A percentile compares a stretch with the other conserved stretches of the same genome.
Evolutionary conservation across 2,329 filamentous ascomycete genomes (phyloP).

Genomic region (Verticillium nubilum): DNA sequence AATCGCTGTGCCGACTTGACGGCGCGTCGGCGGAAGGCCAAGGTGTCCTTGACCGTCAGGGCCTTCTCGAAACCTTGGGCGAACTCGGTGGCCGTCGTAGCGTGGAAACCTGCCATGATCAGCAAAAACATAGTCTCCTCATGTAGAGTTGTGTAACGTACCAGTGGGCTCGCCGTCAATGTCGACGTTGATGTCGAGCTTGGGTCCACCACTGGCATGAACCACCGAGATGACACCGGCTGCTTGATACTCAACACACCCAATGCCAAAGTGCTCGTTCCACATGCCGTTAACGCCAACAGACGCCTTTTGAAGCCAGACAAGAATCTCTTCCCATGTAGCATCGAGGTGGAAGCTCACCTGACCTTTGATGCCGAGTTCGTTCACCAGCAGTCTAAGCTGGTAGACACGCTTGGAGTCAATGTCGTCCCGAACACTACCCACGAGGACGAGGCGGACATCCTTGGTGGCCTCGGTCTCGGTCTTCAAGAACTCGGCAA

Average conservation of each 20-base stretch:
- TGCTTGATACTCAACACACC: conserved; percentile 96
- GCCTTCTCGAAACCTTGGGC: conserved; percentile 76
- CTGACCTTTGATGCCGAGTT: conserved; percentile 75
- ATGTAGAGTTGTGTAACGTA: conserved; percentile 29
- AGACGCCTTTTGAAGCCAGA: conserved; percentile 69
- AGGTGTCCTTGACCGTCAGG: conserved; percentile 63
- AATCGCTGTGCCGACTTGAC: conserved; percentile 77
- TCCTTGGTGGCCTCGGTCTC: conserved; percentile 42
- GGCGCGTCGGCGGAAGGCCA: conserved; percentile 71
- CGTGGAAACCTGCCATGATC: conserved; percentile 66
- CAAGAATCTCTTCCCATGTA: conserved; percentile 79
- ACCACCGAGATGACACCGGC: conserved; percentile 90
- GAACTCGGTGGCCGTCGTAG: conserved; percentile 72
- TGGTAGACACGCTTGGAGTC: conserved; percentile 84
- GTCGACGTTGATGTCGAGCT: conserved; percentile 83
- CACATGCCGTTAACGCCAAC: conserved; percentile 98
- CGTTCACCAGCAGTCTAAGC: conserved; percentile 77
- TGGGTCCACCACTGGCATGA: conserved; percentile 88
- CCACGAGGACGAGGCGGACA: conserved; percentile 75
- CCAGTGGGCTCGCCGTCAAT: conserved; percentile 74
- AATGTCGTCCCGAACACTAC: conserved; percentile 80
- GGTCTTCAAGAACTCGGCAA: conserved; percentile 66
- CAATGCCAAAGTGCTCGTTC: conserved; percentile 99
- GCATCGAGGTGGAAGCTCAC: conserved; percentile 90
- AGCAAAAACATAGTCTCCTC: conserved; percentile 5